Evolutionary conservation across 257 asterid genomes (phyloP).

Genomic region (Galeopsis tetrahit): DNA sequence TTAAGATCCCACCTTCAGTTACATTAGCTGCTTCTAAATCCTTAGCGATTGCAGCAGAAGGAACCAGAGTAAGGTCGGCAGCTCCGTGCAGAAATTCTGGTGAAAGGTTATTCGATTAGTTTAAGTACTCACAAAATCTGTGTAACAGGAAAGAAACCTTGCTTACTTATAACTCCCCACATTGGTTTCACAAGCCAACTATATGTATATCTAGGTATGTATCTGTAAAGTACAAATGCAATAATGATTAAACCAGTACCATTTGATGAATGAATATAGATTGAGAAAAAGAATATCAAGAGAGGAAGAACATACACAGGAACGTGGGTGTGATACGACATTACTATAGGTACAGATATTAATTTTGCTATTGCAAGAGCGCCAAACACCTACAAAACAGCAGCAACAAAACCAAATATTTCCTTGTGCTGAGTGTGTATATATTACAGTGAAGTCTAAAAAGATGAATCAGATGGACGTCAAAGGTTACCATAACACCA

Average conservation of each 20-base stretch:
- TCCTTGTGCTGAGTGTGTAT: background rate
- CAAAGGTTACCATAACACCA: conserved; percentile 78
- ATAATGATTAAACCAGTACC: conserved; percentile 19
- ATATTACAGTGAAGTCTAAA: conserved; percentile 7
- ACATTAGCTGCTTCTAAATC: conserved; percentile 83
- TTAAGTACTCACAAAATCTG: conserved; percentile 23
- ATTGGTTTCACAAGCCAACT: conserved; percentile 97
- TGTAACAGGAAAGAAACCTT: conserved; percentile 19
- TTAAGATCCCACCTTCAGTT: conserved; percentile 66
- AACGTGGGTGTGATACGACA: conserved; percentile 98
- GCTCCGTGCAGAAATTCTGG: conserved; percentile 95
- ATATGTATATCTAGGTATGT: conserved; percentile 92
- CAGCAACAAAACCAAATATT: background rate
- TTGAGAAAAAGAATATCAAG: background rate
- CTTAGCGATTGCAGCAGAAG: conserved; percentile 93
- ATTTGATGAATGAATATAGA: conserved; percentile 8
- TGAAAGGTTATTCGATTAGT: conserved; percentile 21
- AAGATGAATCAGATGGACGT: conserved; percentile 15
- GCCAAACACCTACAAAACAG: conserved; percentile 72
- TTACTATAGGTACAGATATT: conserved; percentile 80
- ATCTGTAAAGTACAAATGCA: conserved; percentile 53
- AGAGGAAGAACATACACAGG: conserved; percentile 72
- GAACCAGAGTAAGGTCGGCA: conserved; percentile 94
- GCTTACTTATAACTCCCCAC: conserved; percentile 91
- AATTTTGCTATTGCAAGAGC: conserved; percentile 88